Percentiles rank a stretch among this genome's conserved stretches.
These are phyloP conservation scores for Microbotryum saponariae DNA, from an alignment of 1,284 basidiomycete genomes.

Conservation along the genomic window DNA sequence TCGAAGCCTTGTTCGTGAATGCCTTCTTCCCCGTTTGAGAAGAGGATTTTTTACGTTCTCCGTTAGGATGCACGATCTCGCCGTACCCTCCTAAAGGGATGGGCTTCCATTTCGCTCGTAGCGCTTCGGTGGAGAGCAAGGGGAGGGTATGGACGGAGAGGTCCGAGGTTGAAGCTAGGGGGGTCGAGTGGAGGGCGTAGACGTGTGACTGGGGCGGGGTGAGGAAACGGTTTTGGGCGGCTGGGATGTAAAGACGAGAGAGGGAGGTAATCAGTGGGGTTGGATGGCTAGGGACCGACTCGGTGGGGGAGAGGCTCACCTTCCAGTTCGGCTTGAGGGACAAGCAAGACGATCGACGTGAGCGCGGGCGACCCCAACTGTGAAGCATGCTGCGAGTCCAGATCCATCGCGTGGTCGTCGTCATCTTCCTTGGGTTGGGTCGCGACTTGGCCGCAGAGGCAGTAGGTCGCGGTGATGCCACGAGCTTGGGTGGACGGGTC, in stretches of 20 bases:
- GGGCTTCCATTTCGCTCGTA: constrained; percentile 11
- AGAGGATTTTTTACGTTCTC: not conserved
- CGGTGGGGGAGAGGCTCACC: constrained; percentile 2
- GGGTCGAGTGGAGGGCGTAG: constrained; percentile 14
- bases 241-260: not conserved
- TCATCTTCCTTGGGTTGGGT: not conserved
- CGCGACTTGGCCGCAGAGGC: constrained; percentile 11
- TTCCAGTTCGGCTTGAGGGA: constrained; percentile 12
- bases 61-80: constrained; percentile 10
- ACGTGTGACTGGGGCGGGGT: constrained; percentile 8
- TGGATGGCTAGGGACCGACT: too few species aligned
- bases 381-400: not conserved
- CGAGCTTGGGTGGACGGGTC: constrained; percentile 16
- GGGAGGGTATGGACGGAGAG: constrained; percentile 10
- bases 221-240: constrained; percentile 9
- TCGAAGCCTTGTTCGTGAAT: not conserved
- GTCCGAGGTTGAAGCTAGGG: not conserved
- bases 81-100: constrained; percentile 14
- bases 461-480: constrained; percentile 11
- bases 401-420: not conserved
- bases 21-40: not conserved
- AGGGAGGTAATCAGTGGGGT: not conserved
- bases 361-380: not conserved
- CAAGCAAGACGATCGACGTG: constrained; percentile 5
- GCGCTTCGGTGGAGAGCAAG: constrained; percentile 1